Evolutionary conservation across 805 yeast genomes (phyloP).

Genomic region (Wickerhamiella brachini): DNA sequence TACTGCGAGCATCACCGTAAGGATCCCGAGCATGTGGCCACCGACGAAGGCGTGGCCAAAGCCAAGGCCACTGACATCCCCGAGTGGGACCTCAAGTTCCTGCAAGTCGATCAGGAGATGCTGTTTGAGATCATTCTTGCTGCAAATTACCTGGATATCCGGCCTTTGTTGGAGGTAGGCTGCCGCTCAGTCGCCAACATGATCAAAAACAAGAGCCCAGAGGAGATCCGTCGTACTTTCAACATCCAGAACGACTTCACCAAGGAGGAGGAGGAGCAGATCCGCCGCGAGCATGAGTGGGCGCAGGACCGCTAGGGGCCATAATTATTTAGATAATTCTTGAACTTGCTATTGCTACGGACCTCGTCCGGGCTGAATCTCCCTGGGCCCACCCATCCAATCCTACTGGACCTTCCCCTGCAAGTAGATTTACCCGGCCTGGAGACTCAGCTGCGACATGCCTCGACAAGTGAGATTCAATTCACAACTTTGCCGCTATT

Average conservation of each 20-base stretch:
- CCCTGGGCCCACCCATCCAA: too few relatives aligned
- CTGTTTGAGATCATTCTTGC: slow-evolving; percentile 35
- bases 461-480: too few relatives aligned
- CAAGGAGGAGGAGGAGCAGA: slow-evolving; percentile 36
- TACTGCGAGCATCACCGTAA: slow-evolving; percentile 90
- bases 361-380: too few relatives aligned
- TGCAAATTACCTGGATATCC: slow-evolving; percentile 35
- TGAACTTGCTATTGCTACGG: too few relatives aligned
- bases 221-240: slow-evolving; percentile 33
- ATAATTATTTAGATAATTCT: not conserved
- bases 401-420: too few relatives aligned
- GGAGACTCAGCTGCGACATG: too few relatives aligned
- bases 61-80: slow-evolving; percentile 77
- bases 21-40: slow-evolving; percentile 58
- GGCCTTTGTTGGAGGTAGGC: slow-evolving; percentile 33
- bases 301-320: slow-evolving; percentile 23
- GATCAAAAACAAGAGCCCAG: slow-evolving; percentile 35
- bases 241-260: slow-evolving; percentile 34
- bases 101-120: slow-evolving; percentile 71
- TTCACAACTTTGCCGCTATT: too few relatives aligned
- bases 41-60: slow-evolving; percentile 40
- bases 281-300: slow-evolving; percentile 34
- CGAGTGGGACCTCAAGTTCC: slow-evolving; percentile 90
- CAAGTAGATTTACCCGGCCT: too few relatives aligned
- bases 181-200: slow-evolving; percentile 37